Base-by-base conservation (phyloP, 352 stramenopile species). In the Salisapilia sapeloensis region DNA sequence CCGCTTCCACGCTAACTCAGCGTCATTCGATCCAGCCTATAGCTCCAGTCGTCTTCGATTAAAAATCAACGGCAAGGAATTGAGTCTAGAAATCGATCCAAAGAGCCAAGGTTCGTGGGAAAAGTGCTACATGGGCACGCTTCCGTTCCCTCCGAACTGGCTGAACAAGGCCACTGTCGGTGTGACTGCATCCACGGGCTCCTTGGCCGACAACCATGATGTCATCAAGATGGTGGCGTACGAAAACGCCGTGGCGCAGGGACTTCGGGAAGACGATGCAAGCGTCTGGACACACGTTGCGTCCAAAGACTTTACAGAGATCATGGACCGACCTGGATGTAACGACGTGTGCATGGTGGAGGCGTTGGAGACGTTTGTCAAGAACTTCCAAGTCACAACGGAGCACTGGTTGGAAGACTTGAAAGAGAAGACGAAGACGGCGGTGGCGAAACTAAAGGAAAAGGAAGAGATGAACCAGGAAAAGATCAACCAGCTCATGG, bases 341-440 rank as follows among this genome's bases (percentile, higher is more conserved):
- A 67, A 89, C 41, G 58, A 83, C 42, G 67, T 49, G 30, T 89
- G 74, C 62, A 86, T 82, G 49, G 66, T 84, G 30, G 63, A 50
- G 34, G 78, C 86, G 31, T 43, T 89, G 27, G 57, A 89, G 33
- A 89, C 79, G 50, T 76, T 67, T 31, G 52, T 89, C 40, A 54
- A 50, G 17, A 89, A 89, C 43, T 81, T 85, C 40, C 61, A 83
- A 36, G 44, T 86, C 25, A 67, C 84, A 41, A 79, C 67, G 24
- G 70, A 86, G 43, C 70, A 90, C 50, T 81, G 62, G 60, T 76
- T 90, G 42, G 70, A 84, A 38, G 62, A 82, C 48, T 50, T 86
- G 25, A 64, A 67, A 29, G 74, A 90, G 43, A 44, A 75, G 46
- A 86, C 71, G 11, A 48, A 72, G 21, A 77, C 83, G 42, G 84